Base-by-base conservation (phyloP, 2,329 filamentous ascomycete genomes). In the Bertia moriformis region DNA sequence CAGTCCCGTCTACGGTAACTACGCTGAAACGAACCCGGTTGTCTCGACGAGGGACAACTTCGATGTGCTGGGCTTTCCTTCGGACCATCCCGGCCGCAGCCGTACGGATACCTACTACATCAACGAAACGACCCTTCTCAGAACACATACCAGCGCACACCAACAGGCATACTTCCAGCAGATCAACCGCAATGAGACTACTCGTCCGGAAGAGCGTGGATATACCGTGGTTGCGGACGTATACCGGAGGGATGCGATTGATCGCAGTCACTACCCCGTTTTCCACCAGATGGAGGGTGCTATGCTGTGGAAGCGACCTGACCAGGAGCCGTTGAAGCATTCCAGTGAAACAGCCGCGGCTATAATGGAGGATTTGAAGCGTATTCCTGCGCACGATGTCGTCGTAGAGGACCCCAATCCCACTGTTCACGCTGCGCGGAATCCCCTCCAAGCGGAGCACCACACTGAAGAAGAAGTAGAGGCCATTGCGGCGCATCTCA, bases 241-340 rank as follows among this genome's bases (percentile, higher is more conserved):
- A 14, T 98, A 96, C 59, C 77, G 91, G 33, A 73, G 91, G 46
- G 91, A 98, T 71, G 88, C 89, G 41, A 82, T 98, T 51, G 91
- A 98, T 60, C 76, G 84, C 41, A 91, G 81, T 49, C 91, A 98
- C 61, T 96, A 96, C 60, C 91, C 91, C 0, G 77, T 93, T 42
- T 98, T 98, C 59, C 91, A 98, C 61, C 91, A 98, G 62, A 96
- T 96, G 88, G 91, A 98, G 58, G 89, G 87, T 12, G 89, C 89
- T 5, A 71, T 82, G 48, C 80, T 87, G 40, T 98, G 91, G 89
- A 82, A 91, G 53, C 73, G 85, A 7, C 66, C 55, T 19, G 69
- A 63, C 32, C 10, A 13, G 10, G 32, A 35, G 7, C 32, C 32
- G 32, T 18, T 35, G 54, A 72, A 71, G 35, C 67, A 63, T 40